These are phyloP conservation scores for Blastomyces percursus DNA, from an alignment of 2,329 filamentous ascomycete genomes.

Conservation along the genomic window DNA sequence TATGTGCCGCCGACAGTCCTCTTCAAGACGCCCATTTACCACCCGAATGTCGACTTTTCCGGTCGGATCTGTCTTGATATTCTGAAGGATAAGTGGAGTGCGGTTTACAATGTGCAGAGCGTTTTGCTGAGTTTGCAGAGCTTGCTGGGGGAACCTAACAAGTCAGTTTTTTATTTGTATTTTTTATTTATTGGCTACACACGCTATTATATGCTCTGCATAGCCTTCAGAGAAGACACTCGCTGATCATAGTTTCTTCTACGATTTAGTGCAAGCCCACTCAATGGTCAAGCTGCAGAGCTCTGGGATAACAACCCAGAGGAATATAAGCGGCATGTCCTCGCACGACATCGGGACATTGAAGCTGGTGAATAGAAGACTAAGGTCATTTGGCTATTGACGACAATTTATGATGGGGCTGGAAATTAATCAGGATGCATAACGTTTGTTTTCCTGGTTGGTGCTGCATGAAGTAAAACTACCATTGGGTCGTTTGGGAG, in stretches of 20 bases:
- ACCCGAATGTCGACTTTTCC: slow-evolving; percentile 96
- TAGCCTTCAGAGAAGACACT: neutral
- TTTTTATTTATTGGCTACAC: neutral
- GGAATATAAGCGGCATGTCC: slow-evolving; percentile 72
- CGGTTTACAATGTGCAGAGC: slow-evolving; percentile 91
- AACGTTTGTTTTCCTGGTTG: neutral
- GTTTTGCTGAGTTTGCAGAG: slow-evolving; percentile 90
- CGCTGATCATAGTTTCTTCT: neutral
- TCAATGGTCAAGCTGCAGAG: slow-evolving; percentile 93
- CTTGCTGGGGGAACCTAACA: slow-evolving; percentile 92
- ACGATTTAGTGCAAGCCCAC: slow-evolving; percentile 62
- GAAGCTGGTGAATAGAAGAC: slow-evolving; percentile 34
- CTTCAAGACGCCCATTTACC: slow-evolving; percentile 98
- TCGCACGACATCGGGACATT: slow-evolving; percentile 51
- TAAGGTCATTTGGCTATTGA: neutral
- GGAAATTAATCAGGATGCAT: neutral
- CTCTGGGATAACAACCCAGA: slow-evolving; percentile 83
- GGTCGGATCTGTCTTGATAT: slow-evolving; percentile 97
- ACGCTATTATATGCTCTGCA: neutral
- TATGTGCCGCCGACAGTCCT: slow-evolving; percentile 83
- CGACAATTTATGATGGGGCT: neutral
- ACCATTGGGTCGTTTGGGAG: neutral
- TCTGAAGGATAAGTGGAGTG: slow-evolving; percentile 97
- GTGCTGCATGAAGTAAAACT: neutral
- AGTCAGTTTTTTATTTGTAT: slow-evolving; percentile 50